Base-by-base conservation (phyloP, 1,284 basidiomycete species). In the Pterulicium gracile region DNA sequence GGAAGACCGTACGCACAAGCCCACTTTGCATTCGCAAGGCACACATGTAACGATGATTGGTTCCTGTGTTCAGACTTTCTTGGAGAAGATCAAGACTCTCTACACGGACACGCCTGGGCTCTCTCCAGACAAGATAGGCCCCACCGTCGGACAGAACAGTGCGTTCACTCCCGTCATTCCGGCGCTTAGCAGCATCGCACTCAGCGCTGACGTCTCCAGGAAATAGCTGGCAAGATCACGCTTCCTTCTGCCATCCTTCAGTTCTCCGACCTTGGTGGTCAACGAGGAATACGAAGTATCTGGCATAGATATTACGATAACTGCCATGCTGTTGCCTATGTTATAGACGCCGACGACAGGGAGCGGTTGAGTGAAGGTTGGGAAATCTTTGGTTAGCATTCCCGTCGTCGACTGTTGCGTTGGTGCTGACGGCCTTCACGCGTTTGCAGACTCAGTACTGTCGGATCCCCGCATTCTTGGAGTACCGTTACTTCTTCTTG, bases 91-190 rank as follows among this genome's bases (percentile, higher is more conserved):
- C 53, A 96, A 95, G 71, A 91, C 86, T 1, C 65, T 88, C 1
- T 96, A 94, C 61, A 93, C 84, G 56, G 80, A 88, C 24, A 79
- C 76, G 0, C 89, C 89, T 0, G 89, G 88, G 0, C 75, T 93
- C 27, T 70, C 85, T 27, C 81, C 91, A 0, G 86, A 90, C 55
- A 93, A 90, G 66, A 95, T 97, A 56, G 89, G 77, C 0, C 93
- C 93, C 0, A 96, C 93, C 0, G 87, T 97, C 1, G 92, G 92
- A 0, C 92, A 96, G 64, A 96, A 96, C 63, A 94, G 92, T 94
- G 51, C 51, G 77, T 61, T 59, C 47, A 24, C 35, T 43, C 42
- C 27, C 18, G 17, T 17, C 35, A 4, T 24, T 32, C 27, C n/a
- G 27, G n/a, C n/a, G 27, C 27, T 32, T 10, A 10, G n/a, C n/a